Evolutionary conservation across 2,329 filamentous ascomycete species (phyloP).

Genomic region (Epichloe uncinata): DNA sequence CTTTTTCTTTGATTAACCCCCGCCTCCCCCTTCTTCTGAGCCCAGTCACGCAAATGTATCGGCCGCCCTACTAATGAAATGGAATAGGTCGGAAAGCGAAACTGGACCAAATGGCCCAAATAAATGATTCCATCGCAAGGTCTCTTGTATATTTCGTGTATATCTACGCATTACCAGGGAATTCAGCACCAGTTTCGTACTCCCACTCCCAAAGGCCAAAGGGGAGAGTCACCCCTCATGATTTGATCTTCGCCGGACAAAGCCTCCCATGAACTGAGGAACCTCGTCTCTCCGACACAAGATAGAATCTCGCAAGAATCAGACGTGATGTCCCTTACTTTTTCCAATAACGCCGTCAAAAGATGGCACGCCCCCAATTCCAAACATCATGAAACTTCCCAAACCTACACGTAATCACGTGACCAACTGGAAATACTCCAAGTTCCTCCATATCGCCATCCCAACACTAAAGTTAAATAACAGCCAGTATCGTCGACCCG

Average conservation of each 20-base stretch:
- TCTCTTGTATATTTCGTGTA: slow-evolving; percentile 21
- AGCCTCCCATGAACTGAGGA: no score
- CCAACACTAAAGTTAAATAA: background rate
- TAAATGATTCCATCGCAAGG: slow-evolving; percentile 17
- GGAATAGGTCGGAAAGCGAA: slow-evolving; percentile 36
- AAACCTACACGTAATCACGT: slow-evolving; percentile 6
- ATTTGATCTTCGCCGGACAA: no score
- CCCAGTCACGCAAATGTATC: background rate
- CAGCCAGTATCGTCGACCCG: no score
- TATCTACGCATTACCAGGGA: slow-evolving; percentile 16
- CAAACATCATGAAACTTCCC: background rate
- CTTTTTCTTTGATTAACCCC: background rate
- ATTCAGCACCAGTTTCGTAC: background rate
- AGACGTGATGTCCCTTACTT: no score
- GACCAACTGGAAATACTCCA: background rate
- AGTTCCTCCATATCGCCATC: background rate
- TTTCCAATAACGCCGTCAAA: no score
- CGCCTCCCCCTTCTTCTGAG: background rate
- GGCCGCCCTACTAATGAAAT: slow-evolving; percentile 18
- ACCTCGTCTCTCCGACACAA: no score
- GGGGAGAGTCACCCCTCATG: no score
- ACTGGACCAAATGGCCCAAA: slow-evolving; percentile 46
- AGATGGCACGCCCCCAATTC: background rate
- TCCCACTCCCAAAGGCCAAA: no score
- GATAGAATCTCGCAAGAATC: no score